Evolutionary conservation across 2,329 filamentous ascomycete genomes (phyloP).

Genomic region (Apiospora aurea): DNA sequence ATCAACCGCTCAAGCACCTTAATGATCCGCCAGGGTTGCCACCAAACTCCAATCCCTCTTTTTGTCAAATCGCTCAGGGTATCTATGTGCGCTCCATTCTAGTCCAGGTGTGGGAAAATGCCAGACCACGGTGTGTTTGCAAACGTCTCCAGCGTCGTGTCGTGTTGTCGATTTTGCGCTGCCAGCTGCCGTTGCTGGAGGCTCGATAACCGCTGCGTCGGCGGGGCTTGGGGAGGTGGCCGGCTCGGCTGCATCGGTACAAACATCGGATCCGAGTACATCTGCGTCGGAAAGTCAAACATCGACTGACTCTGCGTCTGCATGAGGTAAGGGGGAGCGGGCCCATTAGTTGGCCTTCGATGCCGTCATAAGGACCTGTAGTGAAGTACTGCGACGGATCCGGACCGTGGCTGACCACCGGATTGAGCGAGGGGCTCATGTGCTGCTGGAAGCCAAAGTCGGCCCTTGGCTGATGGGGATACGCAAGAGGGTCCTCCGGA

Average conservation of each 20-base stretch:
- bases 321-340: conserved; percentile 74
- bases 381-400: conserved; percentile 35
- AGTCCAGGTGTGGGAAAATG: conserved; percentile 38
- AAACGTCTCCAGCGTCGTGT: conserved; percentile 46
- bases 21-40: conserved; percentile 10
- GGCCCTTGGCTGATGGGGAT: conserved; percentile 79
- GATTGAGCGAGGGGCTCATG: conserved; percentile 16
- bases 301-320: conserved; percentile 55
- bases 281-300: conserved; percentile 51
- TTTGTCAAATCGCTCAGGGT: conserved; percentile 17
- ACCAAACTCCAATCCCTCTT: conserved; percentile 9
- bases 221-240: conserved; percentile 41
- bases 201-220: conserved; percentile 28
- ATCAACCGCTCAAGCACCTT: not conserved
- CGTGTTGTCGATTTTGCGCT: conserved; percentile 33
- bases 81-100: conserved; percentile 22
- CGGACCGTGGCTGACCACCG: not conserved
- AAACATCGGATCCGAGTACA: conserved; percentile 55
- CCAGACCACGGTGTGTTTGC: conserved; percentile 44
- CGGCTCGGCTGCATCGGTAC: conserved; percentile 45
- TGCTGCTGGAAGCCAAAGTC: conserved; percentile 52
- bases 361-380: conserved; percentile 62
- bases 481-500: conserved; percentile 78
- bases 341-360: conserved; percentile 76
- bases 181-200: conserved; percentile 32